Evolutionary conservation across 768 basidiomycete genomes (phyloP).

Genomic region (Tulasnella sp.): DNA sequence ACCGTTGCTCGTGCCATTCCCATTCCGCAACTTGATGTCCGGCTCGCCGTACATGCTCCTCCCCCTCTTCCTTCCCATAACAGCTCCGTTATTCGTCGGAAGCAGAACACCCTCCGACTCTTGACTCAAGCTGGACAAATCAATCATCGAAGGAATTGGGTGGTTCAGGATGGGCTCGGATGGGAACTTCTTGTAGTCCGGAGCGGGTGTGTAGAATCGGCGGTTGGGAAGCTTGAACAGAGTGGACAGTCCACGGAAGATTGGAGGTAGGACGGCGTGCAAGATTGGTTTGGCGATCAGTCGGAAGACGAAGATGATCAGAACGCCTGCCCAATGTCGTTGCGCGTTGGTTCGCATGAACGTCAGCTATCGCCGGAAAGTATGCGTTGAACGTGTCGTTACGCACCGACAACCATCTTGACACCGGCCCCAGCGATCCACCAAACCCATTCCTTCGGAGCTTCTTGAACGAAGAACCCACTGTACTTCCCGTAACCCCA

Average conservation of each 20-base stretch:
- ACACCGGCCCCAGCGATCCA: constrained; percentile 46
- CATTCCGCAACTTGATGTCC: constrained; percentile 1
- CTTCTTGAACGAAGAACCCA: constrained; percentile 29
- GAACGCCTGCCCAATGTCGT: constrained; percentile 51
- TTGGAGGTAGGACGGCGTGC: constrained; percentile 73
- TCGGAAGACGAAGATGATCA: constrained; percentile 82
- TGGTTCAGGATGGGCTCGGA: constrained; percentile 51
- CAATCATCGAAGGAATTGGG: constrained; percentile 81
- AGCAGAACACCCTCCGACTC: constrained; percentile 4
- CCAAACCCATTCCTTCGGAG: constrained; percentile 31
- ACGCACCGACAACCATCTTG: constrained; percentile 48
- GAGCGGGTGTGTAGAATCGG: constrained; percentile 86
- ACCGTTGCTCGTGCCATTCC: neutral
- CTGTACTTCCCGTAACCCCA: constrained; percentile 27
- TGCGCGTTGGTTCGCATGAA: no score
- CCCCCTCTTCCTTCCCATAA: constrained; percentile 29
- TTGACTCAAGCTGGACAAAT: constrained; percentile 50
- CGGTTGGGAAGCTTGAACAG: constrained; percentile 73
- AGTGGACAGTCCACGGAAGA: constrained; percentile 70
- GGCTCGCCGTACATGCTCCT: neutral
- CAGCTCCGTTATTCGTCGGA: neutral
- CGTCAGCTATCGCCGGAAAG: no score
- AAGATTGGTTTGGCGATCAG: constrained; percentile 74
- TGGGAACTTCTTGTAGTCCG: constrained; percentile 72
- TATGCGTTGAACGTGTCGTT: neutral